Evolutionary conservation across 2,329 filamentous ascomycete species (phyloP), one percentile per base, ranked within the genome.

Genomic region (Pseudocercospora pini-densiflorae): DNA sequence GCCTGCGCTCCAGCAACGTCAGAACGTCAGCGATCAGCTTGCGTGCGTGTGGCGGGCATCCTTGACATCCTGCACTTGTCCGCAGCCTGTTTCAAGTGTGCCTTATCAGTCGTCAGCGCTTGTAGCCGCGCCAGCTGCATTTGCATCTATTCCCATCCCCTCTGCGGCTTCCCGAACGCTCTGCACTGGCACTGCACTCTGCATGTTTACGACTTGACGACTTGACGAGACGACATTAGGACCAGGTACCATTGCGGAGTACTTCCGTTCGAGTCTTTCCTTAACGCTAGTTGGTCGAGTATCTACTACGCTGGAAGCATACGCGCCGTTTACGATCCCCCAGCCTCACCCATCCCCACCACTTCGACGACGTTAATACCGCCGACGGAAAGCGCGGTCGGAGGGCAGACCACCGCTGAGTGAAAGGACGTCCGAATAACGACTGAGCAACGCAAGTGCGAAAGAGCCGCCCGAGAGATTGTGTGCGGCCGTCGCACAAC

Each of bases 21-120:
- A 67, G 65, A 68, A 51, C 61, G 51, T 55, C 51, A 33, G 51
- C 51, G 27, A 31, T 55, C 51, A 54, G 51, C 51, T 59, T 55
- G 62, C 61, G 62, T 61, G 61, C 62, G 66, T 68, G 68, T 70
- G 68, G 68, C 68, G 66, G 68, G 66, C 57, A 66, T 68, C 61
- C 66, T 62, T 57, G 62, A 36, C 59, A 23, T 61, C 59, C 62
- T 65, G 64, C 67, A 68, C 62, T 29, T 59, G 62, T 31, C 62
- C 61, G 66, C 61, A 65, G 62, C 59, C 62, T 66, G 68, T 70
- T 65, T 69, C 68, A 67, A 67, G 58, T 43, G 66, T 68, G 62
- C 65, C 63, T 68, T 66, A 65, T 67, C 64, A 64, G 49, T 55
- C 63, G 54, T 68, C 66, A 67, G 67, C 62, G 59, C 51, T 61